A percentile compares a stretch with the other conserved stretches of the same genome.
Evolutionary conservation across 2,329 filamentous ascomycete genomes (phyloP).

Genomic region (Monosporascus sp.): DNA sequence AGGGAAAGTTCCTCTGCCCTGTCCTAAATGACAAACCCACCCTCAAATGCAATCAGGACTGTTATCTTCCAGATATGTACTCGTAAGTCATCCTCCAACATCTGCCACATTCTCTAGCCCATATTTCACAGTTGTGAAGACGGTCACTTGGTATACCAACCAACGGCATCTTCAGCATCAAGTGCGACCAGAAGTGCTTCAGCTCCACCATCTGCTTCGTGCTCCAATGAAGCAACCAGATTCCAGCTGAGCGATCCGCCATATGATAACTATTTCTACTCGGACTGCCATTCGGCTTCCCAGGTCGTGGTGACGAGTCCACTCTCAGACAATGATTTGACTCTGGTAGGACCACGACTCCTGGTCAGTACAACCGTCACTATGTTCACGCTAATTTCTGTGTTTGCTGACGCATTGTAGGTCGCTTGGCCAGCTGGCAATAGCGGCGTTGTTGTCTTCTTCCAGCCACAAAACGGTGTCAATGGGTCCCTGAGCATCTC

Average conservation of each 20-base stretch:
- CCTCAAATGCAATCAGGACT: conserved; percentile 20
- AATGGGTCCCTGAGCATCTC: conserved; percentile 50
- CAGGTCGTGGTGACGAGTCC: conserved; percentile 60
- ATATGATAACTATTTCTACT: conserved; percentile 62
- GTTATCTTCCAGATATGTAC: conserved; percentile 20
- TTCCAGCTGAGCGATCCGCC: conserved; percentile 47
- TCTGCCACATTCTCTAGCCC: not conserved
- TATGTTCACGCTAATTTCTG: no score
- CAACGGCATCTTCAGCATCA: not conserved
- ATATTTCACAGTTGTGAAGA: conserved; percentile 6
- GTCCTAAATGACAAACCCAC: conserved; percentile 19
- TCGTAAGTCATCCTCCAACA: conserved; percentile 11
- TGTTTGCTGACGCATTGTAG: not conserved
- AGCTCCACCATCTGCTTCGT: not conserved
- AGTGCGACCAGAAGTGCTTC: not conserved
- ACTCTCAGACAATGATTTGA: conserved; percentile 45
- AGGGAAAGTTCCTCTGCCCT: conserved; percentile 23
- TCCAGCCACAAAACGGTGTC: conserved; percentile 45
- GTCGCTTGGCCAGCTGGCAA: conserved; percentile 61
- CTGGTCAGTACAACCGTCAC: conserved; percentile 29
- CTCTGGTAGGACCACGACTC: conserved; percentile 51
- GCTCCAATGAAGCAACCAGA: conserved; percentile 8
- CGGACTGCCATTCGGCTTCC: conserved; percentile 53
- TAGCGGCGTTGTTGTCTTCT: conserved; percentile 54
- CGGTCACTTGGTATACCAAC: conserved; percentile 5